Percentiles rank a stretch among this genome's conserved stretches.
Evolutionary conservation across 2,329 filamentous ascomycete species (phyloP).

Genomic region (Colletotrichum filicis): DNA sequence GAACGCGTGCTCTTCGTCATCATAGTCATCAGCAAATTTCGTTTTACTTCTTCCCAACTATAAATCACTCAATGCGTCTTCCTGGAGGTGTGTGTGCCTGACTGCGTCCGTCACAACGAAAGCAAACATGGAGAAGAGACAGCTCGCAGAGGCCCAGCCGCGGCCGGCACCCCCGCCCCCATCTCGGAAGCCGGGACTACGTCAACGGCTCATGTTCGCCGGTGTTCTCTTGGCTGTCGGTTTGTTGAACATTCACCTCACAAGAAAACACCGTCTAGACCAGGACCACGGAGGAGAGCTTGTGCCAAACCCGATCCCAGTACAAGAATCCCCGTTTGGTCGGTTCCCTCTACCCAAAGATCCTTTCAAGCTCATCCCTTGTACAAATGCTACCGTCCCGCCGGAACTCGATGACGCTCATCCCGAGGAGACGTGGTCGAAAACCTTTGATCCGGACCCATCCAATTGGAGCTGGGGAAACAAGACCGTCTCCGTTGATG

Average conservation of each 20-base stretch:
- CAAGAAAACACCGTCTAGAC: neutral
- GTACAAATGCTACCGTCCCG: slow-evolving; percentile 53
- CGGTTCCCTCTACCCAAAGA: slow-evolving; percentile 54
- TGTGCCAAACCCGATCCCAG: no score
- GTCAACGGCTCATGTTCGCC: neutral
- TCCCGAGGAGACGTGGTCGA: slow-evolving; percentile 51
- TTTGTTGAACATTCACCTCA: neutral
- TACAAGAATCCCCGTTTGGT: slow-evolving; percentile 38
- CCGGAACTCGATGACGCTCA: slow-evolving; percentile 53
- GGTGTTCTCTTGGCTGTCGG: slow-evolving; percentile 7
- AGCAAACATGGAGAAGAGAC: slow-evolving; percentile 16
- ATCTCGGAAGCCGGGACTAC: no score
- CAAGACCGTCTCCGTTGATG: neutral
- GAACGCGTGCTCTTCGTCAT: neutral
- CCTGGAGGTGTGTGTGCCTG: neutral
- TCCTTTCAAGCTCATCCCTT: slow-evolving; percentile 59
- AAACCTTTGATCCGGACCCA: slow-evolving; percentile 55
- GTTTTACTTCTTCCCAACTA: no score
- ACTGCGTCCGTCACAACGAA: no score
- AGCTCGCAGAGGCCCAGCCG: neutral
- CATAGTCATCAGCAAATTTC: neutral
- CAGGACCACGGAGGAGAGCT: neutral
- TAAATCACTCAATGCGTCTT: neutral
- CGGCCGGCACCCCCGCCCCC: neutral
- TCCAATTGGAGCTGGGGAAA: slow-evolving; percentile 59